Conservation (phyloP, 352 stramenopile species). For the Sclerospora graminicola region DNA sequence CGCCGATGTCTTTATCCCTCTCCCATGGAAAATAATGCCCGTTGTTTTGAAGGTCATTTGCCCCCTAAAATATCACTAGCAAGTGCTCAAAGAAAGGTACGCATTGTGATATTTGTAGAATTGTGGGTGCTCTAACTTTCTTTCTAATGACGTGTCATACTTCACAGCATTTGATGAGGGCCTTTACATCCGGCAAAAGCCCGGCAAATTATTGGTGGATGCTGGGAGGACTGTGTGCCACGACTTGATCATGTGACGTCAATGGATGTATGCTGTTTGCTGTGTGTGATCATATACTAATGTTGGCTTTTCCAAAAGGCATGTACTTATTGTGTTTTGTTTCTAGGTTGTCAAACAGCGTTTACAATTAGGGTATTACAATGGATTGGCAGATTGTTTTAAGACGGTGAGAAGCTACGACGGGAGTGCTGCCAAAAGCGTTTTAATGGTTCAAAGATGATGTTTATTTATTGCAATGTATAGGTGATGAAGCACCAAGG, state of each 20-base stretch:
- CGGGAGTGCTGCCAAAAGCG: too few relatives aligned
- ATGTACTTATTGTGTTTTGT: not conserved
- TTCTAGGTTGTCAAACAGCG: constrained; percentile 96
- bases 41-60: too few relatives aligned
- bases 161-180: too few relatives aligned
- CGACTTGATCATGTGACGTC: constrained; percentile 98
- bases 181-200: too few relatives aligned
- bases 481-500: constrained; percentile 75
- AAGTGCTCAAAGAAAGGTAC: too few relatives aligned
- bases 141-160: too few relatives aligned
- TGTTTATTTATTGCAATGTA: not conserved
- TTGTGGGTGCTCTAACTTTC: too few relatives aligned
- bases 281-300: not conserved
- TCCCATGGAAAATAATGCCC: too few relatives aligned
- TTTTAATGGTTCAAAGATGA: not conserved
- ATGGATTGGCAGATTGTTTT: constrained; percentile 86
- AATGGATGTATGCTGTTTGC: constrained; percentile 81
- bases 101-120: too few relatives aligned
- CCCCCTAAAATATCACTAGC: too few relatives aligned
- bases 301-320: not conserved
- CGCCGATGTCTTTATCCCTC: too few relatives aligned
- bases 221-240: constrained; percentile 96
- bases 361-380: constrained; percentile 98
- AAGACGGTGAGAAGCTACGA: constrained; percentile 38
- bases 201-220: too few relatives aligned